phyloP scores from a whole-genome alignment of 495 filamentous ascomycete genomes.

The Aspergillus steynii region DNA sequence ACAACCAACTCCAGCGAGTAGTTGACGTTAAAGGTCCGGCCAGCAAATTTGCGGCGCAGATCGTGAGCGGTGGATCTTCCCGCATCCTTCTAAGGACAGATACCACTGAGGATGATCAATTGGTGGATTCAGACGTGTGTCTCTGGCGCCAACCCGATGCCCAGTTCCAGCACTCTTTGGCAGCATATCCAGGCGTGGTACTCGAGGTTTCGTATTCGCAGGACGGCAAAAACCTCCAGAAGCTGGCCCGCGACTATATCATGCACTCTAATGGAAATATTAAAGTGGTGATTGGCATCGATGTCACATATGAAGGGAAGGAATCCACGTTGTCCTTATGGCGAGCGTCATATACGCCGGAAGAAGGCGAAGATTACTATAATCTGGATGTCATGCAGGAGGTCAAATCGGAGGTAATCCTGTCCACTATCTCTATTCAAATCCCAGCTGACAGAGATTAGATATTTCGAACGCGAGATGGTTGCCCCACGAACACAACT shows the following conservation, averaged over 20 bases:
- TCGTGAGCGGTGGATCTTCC: background rate
- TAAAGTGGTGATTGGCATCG: constrained; percentile 1
- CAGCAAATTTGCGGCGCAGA: constrained; percentile 1
- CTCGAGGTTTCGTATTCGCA: constrained; percentile 6
- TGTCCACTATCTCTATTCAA: background rate
- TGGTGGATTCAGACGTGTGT: background rate
- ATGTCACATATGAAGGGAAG: background rate
- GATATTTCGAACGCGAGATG: background rate
- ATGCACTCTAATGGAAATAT: constrained; percentile 1
- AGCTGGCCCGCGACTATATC: constrained; percentile 4
- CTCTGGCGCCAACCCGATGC: background rate
- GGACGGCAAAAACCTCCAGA: background rate
- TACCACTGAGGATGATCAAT: no score
- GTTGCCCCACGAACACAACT: background rate
- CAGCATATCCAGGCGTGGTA: constrained; percentile 4
- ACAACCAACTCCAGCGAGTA: background rate
- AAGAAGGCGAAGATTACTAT: constrained; percentile 1
- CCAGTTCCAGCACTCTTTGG: background rate
- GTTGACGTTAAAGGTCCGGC: background rate
- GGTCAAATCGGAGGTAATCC: background rate
- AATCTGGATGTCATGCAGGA: constrained; percentile 3
- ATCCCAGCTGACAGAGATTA: background rate
- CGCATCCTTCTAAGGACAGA: background rate
- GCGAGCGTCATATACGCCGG: background rate
- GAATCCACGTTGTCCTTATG: background rate